phyloP scores from a whole-genome alignment of 2,329 filamentous ascomycete genomes.

The Colletotrichum sp. region DNA sequence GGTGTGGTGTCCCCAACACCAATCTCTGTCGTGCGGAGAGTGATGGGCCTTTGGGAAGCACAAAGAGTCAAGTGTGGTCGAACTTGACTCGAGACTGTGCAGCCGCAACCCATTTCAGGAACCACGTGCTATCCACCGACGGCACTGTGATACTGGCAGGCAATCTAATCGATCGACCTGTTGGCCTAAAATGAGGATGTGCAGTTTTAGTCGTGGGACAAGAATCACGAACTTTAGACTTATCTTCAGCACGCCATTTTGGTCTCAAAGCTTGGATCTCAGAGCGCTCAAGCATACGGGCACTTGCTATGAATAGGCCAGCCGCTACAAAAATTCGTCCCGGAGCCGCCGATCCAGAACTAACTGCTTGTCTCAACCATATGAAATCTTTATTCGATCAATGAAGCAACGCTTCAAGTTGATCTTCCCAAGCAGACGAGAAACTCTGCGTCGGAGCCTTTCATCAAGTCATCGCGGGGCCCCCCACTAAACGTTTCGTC shows the following conservation, averaged over 20 bases:
- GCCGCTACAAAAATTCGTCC: background rate
- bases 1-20: background rate
- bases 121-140: background rate
- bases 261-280: background rate
- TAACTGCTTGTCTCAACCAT: background rate
- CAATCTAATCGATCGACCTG: background rate
- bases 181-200: background rate
- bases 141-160: background rate
- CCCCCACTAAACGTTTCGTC: constrained; percentile 7
- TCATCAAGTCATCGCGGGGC: background rate
- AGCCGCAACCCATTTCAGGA: background rate
- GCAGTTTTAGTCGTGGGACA: background rate
- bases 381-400: background rate
- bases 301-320: background rate
- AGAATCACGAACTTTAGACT: background rate
- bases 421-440: background rate
- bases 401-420: background rate
- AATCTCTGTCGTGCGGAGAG: background rate
- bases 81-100: constrained; percentile 14
- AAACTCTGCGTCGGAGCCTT: background rate
- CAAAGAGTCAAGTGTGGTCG: constrained; percentile 6
- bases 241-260: background rate
- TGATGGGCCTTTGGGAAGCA: background rate
- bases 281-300: background rate
- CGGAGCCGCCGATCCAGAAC: background rate